phyloP scores from a whole-genome alignment of 116 monocot genomes.

The Posidonia oceanica region DNA sequence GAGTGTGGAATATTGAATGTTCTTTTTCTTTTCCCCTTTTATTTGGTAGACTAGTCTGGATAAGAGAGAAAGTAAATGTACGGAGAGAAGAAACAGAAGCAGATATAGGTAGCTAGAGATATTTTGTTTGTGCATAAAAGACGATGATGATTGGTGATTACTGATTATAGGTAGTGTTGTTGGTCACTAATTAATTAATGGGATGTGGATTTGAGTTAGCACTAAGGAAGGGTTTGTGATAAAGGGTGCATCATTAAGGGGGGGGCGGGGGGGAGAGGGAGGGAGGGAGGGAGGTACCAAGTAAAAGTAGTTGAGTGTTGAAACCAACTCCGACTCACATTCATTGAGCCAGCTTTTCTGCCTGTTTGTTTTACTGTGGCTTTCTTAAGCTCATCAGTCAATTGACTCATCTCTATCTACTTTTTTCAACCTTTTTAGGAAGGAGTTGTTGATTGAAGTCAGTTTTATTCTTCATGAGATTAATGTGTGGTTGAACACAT shows the following conservation, averaged over 20 bases:
- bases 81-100: not conserved
- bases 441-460: too few relatives aligned
- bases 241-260: not conserved
- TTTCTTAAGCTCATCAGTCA: not conserved
- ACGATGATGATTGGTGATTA: too few relatives aligned
- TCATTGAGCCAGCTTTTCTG: not conserved
- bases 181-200: too few relatives aligned
- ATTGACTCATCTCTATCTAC: not conserved
- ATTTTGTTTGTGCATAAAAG: too few relatives aligned
- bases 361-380: not conserved
- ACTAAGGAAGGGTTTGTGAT: too few relatives aligned
- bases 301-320: constrained; percentile 9
- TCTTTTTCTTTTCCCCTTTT: not conserved
- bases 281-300: not conserved
- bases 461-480: too few relatives aligned
- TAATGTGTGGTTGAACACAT: too few relatives aligned
- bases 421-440: too few relatives aligned
- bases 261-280: not conserved
- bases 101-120: too few relatives aligned
- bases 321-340: constrained; percentile 4
- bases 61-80: not conserved
- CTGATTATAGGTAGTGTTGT: too few relatives aligned
- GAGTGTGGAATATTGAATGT: not conserved
- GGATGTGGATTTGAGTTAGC: too few relatives aligned
- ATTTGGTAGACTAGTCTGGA: not conserved